phyloP scores from a whole-genome alignment of 495 filamentous ascomycete species.

The Viridothelium virens region DNA sequence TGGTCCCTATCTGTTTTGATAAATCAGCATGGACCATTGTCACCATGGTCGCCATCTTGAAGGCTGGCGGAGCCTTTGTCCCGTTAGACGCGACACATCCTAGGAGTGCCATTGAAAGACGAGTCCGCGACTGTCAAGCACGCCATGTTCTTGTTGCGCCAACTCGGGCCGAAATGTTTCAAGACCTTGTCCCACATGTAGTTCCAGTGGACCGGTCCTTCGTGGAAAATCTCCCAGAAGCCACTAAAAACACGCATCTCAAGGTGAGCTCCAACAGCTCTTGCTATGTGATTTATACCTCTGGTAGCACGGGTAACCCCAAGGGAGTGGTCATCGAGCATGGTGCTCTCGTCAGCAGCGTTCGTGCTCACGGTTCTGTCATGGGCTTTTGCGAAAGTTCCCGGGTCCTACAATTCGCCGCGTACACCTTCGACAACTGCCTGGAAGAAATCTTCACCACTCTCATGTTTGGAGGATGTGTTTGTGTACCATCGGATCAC shows the following conservation, averaged over 20 bases:
- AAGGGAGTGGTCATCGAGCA: constrained; percentile 74
- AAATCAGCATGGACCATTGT: constrained; percentile 42
- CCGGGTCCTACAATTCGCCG: constrained; percentile 78
- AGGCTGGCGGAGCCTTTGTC: constrained; percentile 10
- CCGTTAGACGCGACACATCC: constrained; percentile 26
- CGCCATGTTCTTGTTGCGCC: constrained; percentile 22
- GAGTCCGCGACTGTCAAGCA: constrained; percentile 21
- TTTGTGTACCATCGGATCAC: constrained; percentile 69
- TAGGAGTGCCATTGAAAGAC: constrained; percentile 22
- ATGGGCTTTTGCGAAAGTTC: constrained; percentile 60
- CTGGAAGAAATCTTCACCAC: constrained; percentile 84
- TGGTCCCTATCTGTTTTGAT: constrained; percentile 41
- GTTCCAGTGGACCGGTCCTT: constrained; percentile 22
- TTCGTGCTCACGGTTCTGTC: constrained; percentile 35
- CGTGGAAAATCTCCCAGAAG: constrained; percentile 18
- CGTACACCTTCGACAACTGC: constrained; percentile 82
- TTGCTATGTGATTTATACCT: constrained; percentile 72
- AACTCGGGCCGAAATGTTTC: constrained; percentile 19
- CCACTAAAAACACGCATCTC: constrained; percentile 11
- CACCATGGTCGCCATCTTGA: constrained; percentile 26
- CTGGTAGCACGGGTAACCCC: constrained; percentile 71
- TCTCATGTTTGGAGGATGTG: constrained; percentile 74
- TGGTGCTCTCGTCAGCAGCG: constrained; percentile 64
- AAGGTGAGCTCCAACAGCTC: constrained; percentile 40
- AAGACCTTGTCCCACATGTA: constrained; percentile 26